These are phyloP conservation scores for Clonostachys solani DNA, from an alignment of 2,329 filamentous ascomycete species.

Conservation along the genomic window DNA sequence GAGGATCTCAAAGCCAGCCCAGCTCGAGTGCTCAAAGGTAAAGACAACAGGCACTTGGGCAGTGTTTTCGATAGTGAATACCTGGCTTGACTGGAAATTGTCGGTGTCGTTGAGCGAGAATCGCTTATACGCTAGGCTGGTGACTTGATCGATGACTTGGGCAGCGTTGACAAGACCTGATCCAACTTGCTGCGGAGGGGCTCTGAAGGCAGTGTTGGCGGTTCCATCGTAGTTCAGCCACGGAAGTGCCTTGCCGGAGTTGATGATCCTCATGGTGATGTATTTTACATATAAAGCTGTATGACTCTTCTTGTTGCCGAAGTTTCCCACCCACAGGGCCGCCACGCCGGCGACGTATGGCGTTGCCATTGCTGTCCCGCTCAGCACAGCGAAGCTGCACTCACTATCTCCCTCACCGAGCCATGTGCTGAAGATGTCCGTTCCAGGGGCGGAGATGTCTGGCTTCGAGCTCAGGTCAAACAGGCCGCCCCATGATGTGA, in stretches of 20 bases:
- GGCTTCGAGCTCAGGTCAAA: slow-evolving; percentile 37
- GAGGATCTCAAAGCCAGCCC: slow-evolving; percentile 26
- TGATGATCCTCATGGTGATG: too few relatives aligned
- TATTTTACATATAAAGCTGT: slow-evolving; percentile 1
- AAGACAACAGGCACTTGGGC: slow-evolving; percentile 27
- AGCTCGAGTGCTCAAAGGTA: slow-evolving; percentile 18
- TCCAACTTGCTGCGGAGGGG: slow-evolving; percentile 32
- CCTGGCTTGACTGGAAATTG: slow-evolving; percentile 19
- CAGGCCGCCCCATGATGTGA: slow-evolving; percentile 35
- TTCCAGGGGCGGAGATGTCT: slow-evolving; percentile 35
- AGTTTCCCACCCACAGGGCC: slow-evolving; percentile 13
- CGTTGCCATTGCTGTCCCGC: slow-evolving; percentile 42
- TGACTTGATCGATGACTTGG: slow-evolving; percentile 35
- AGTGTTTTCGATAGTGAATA: slow-evolving; percentile 27
- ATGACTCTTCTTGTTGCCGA: slow-evolving; percentile 8
- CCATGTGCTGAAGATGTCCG: slow-evolving; percentile 34
- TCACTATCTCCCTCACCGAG: slow-evolving; percentile 12
- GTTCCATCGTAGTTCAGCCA: neutral
- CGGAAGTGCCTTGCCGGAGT: slow-evolving; percentile 1
- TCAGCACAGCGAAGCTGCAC: slow-evolving; percentile 12
- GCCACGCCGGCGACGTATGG: slow-evolving; percentile 34
- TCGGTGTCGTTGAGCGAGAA: slow-evolving; percentile 39
- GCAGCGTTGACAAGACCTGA: slow-evolving; percentile 37
- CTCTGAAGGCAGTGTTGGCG: slow-evolving; percentile 15
- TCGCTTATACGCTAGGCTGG: slow-evolving; percentile 20